Evolutionary conservation across 129 eudicot species (phyloP), one percentile per base, ranked within the genome.

Genomic region (Flaveria trinervia): DNA sequence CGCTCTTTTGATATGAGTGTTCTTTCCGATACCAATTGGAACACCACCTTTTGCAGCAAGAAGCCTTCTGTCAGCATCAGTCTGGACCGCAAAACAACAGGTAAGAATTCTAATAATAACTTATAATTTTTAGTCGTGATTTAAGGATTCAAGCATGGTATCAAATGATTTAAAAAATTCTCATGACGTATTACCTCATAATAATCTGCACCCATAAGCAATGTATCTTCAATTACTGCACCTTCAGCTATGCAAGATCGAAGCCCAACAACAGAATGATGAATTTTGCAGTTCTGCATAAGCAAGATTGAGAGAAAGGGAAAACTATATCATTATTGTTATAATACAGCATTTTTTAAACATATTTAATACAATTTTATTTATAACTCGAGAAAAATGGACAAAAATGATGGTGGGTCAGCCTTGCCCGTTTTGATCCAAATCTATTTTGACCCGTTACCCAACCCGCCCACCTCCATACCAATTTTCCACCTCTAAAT

Each of bases 141-240:
- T 71, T 30, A n/a, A 30, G 50, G 30, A 52, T 28, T 33, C 46
- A 2, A 3, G 20, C 45, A 64, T 30, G 11, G 23, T 30, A 64
- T 4, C 15, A 64, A 28, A 25, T 50, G 13, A 61, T 50, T 9
- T 5, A 26, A 43, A 52, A 56, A 28, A 52, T 50, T 3, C 36
- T 44, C n/a, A 14, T 17, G 74, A 49, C 23, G 12, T 48, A 56
- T 65, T 84, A 93, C 98, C 97, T 93, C 98, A 10, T 93, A 93
- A 77, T 93, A 93, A 87, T 93, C 98, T 69, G 98, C 98, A 64
- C 97, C 98, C 97, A 93, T 93, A 83, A 93, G 81, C 75, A 93
- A 79, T 0, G 96, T 66, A 77, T 93, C 98, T 81, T 93, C 98
- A 23, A 93, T 93, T 43, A 93, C 70, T 44, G 98, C 96, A 57